Evolutionary conservation across 139 green algal genomes (phyloP), one percentile per base, ranked within the genome.

Genomic region (Coelastrella sp.): DNA sequence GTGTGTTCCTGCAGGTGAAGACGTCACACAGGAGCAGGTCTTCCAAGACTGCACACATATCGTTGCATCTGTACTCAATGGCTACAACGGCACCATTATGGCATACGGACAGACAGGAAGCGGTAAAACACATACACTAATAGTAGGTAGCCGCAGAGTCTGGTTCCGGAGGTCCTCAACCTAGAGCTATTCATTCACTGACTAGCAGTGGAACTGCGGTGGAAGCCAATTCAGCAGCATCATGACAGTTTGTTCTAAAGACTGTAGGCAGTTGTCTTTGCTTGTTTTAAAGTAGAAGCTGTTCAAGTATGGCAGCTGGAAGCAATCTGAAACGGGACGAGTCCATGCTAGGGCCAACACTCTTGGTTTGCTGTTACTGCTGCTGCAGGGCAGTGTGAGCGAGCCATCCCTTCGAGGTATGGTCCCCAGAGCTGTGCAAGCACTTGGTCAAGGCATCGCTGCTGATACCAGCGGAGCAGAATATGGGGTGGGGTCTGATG

Each of bases 81-180:
- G 95, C 5, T 95, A 94, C 92, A 97, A 98, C 65, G 95, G 91
- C 7, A 95, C 93, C 22, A 92, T 95, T 73, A 57, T 93, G 73
- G 87, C 91, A 7, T 93, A 93, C 73, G 91, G 95, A 7, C 96
- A 97, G 74, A 97, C 96, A 16, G 95, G 95, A 73, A 92, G 91
- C 81, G 96, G 96, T 54, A 98, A 98, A 84, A 98, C 96, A 4
- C 95, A 98, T 91, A 97, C 94, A 0, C 90, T 98, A 8, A 90
- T 97, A 8, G 92, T 92, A 19, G 56, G 80, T 32, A n/a, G n/a
- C n/a, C n/a, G n/a, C n/a, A n/a, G n/a, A n/a, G n/a, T n/a, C n/a
- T n/a, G n/a, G n/a, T n/a, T n/a, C n/a, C n/a, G n/a, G n/a, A n/a
- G n/a, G n/a, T n/a, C n/a, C n/a, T n/a, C n/a, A n/a, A n/a, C n/a